These are phyloP conservation scores for Fusarium dimerum DNA, from an alignment of 2,329 filamentous ascomycete species.

Conservation along the genomic window DNA sequence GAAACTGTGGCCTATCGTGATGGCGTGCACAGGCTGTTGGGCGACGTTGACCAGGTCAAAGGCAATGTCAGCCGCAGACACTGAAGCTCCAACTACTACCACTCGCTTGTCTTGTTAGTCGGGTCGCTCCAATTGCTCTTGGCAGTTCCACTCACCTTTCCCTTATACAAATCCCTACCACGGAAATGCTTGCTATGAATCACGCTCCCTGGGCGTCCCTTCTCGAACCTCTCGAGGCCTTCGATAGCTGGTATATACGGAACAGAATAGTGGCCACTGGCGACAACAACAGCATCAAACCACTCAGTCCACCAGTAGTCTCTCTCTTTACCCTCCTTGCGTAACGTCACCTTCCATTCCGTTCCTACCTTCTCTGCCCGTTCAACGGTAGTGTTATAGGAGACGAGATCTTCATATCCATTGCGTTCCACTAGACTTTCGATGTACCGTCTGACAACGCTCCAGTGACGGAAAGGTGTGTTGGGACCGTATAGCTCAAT, in stretches of 20 bases:
- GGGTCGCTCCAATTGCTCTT: too few relatives aligned
- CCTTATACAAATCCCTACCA: conserved; percentile 43
- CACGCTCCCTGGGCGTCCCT: conserved; percentile 47
- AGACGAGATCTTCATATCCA: conserved; percentile 53
- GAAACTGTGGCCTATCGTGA: conserved; percentile 47
- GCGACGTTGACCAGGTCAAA: conserved; percentile 52
- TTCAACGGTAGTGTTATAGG: conserved; percentile 63
- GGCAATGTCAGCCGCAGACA: conserved; percentile 63
- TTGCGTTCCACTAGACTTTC: conserved; percentile 51
- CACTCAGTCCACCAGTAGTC: conserved; percentile 64
- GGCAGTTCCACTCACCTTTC: conserved; percentile 39
- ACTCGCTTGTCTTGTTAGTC: conserved; percentile 42
- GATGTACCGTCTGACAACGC: conserved; percentile 57
- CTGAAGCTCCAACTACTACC: conserved; percentile 62
- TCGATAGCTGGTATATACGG: conserved; percentile 54
- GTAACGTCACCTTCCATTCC: conserved; percentile 55
- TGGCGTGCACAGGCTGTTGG: conserved; percentile 49
- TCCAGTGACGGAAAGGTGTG: conserved; percentile 63
- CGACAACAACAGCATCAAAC: conserved; percentile 63
- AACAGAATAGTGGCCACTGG: conserved; percentile 60
- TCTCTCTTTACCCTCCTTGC: conserved; percentile 33
- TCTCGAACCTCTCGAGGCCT: conserved; percentile 50
- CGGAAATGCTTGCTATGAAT: conserved; percentile 57
- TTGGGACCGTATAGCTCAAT: conserved; percentile 49
- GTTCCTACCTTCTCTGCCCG: conserved; percentile 48